These are phyloP conservation scores for Termitomyces sp. DNA, from an alignment of 768 basidiomycete genomes.

Conservation along the genomic window DNA sequence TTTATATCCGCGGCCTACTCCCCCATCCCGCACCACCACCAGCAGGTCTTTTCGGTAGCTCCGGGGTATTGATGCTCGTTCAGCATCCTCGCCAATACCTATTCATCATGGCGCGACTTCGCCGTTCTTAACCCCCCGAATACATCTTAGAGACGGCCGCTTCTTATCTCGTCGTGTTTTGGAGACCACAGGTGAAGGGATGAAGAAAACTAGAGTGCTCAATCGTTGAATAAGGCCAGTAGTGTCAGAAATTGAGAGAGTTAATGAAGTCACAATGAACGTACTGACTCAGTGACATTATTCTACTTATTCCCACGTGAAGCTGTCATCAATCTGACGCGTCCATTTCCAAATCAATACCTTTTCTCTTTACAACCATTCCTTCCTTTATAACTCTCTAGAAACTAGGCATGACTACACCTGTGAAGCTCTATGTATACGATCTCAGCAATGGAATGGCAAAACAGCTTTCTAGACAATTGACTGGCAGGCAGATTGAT, in stretches of 20 bases:
- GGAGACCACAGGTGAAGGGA: not conserved
- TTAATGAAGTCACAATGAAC: no score
- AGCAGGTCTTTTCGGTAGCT: no score
- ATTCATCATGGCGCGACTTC: not conserved
- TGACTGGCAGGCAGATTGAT: slow-evolving; percentile 88
- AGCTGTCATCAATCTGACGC: not conserved
- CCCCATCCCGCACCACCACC: no score
- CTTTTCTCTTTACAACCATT: not conserved
- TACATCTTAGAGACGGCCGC: not conserved
- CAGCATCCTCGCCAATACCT: no score
- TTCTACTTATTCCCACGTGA: not conserved
- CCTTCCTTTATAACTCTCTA: not conserved
- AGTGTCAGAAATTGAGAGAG: no score
- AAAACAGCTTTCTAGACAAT: slow-evolving; percentile 67
- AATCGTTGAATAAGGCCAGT: no score
- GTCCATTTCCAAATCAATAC: not conserved
- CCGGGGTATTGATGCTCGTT: no score
- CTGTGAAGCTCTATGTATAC: slow-evolving; percentile 86
- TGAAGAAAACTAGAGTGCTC: no score
- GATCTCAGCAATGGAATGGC: slow-evolving; percentile 90
- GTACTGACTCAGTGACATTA: no score
- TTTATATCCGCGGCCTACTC: no score
- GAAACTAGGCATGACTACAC: slow-evolving; percentile 23
- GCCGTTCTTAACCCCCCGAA: not conserved
- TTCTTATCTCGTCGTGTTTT: not conserved